Percentiles rank a stretch among this genome's conserved stretches.
Conservation (phyloP, 1,284 basidiomycete species). For the Cerioporus squamosus region DNA sequence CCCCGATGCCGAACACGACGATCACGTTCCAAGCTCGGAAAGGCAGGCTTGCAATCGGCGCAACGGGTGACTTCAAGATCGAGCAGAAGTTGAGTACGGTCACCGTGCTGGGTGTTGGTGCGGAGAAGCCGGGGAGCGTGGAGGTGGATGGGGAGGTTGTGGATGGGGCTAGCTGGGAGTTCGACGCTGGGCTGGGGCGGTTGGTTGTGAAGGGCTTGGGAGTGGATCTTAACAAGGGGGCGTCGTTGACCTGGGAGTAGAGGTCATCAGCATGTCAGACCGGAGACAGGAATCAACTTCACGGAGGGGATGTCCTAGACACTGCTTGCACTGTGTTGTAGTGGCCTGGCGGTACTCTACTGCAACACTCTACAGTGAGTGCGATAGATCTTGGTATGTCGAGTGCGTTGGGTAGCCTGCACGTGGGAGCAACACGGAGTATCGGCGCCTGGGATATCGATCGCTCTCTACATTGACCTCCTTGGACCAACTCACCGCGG, state of each 20-base stretch:
- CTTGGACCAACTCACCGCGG: too few species aligned
- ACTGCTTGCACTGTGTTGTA: too few species aligned
- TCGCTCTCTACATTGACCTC: too few species aligned
- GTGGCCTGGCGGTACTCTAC: too few species aligned
- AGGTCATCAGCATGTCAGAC: background rate
- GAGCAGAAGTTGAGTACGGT: constrained; percentile 35
- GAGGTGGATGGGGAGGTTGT: constrained; percentile 10
- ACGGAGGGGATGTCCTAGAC: too few species aligned
- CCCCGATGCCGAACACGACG: constrained; percentile 52
- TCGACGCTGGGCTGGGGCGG: constrained; percentile 24
- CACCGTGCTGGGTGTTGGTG: constrained; percentile 40
- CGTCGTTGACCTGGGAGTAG: constrained; percentile 8
- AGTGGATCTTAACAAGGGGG: constrained; percentile 25
- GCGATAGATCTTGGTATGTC: too few species aligned
- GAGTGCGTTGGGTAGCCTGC: too few species aligned
- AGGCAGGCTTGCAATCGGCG: constrained; percentile 39
- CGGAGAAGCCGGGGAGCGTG: constrained; percentile 27
- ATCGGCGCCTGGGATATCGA: too few species aligned
- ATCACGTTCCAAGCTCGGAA: constrained; percentile 44
- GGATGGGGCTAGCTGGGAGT: constrained; percentile 17
- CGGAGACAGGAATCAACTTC: too few species aligned
- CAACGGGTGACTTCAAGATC: constrained; percentile 39
- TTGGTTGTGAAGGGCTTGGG: constrained; percentile 22
- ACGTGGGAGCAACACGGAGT: too few species aligned
- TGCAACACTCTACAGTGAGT: too few species aligned